Conservation (phyloP, 768 basidiomycete species). For the Stropharia rugosoannulata region DNA sequence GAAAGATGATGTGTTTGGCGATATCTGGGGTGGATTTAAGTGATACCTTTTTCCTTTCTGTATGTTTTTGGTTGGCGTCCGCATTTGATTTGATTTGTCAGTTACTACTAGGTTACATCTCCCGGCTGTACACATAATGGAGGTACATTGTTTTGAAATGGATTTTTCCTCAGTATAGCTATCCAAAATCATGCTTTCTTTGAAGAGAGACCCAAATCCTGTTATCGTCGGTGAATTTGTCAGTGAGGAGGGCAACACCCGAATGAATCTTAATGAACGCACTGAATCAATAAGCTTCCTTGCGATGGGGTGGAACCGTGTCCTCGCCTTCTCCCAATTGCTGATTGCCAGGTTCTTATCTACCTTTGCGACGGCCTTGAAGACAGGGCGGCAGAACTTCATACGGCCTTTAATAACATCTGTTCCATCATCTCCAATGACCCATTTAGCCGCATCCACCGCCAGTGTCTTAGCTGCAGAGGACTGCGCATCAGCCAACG, state of each 20-base stretch:
- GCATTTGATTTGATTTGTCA: not conserved
- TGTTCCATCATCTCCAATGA: slow-evolving; percentile 60
- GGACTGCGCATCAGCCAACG: slow-evolving; percentile 49
- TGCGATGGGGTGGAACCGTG: slow-evolving; percentile 76
- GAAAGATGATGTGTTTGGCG: slow-evolving; percentile 80
- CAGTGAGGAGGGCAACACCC: not conserved
- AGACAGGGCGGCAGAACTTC: slow-evolving; percentile 80
- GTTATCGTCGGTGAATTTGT: not conserved
- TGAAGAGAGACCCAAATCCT: slow-evolving; percentile 15
- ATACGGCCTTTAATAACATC: slow-evolving; percentile 74
- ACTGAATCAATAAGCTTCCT: slow-evolving; percentile 77
- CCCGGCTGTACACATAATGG: slow-evolving; percentile 1
- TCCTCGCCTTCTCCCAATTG: slow-evolving; percentile 46
- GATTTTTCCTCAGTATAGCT: not conserved
- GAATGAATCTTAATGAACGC: not conserved
- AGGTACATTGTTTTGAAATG: not conserved
- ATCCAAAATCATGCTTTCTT: not conserved
- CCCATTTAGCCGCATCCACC: slow-evolving; percentile 59
- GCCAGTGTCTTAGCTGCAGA: slow-evolving; percentile 52
- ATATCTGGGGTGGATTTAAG: slow-evolving; percentile 85
- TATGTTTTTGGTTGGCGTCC: not conserved
- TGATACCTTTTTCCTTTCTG: slow-evolving; percentile 26
- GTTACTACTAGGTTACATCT: slow-evolving; percentile 1
- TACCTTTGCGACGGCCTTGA: slow-evolving; percentile 53
- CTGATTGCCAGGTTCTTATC: slow-evolving; percentile 50